Conservation (phyloP, 331 rosid species). For the Acacia pycnantha region DNA sequence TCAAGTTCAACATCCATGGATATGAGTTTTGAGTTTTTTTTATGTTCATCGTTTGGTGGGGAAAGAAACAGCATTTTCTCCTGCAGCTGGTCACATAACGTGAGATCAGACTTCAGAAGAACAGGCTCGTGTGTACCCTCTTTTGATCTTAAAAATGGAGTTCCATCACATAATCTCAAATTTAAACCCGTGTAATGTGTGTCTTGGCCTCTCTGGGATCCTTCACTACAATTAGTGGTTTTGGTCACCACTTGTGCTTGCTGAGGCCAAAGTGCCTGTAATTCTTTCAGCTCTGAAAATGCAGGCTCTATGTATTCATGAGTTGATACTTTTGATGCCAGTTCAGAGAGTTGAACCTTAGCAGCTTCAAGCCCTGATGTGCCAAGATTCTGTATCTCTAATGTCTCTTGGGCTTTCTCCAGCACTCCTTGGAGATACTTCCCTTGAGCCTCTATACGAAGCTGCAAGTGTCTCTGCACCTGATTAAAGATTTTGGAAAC, state of each 20-base stretch:
- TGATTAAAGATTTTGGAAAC: conserved; percentile 32
- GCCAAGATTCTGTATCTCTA: conserved; percentile 62
- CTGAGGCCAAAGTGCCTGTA: conserved; percentile 48
- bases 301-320: conserved; percentile 58
- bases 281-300: conserved; percentile 52
- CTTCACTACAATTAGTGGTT: conserved; percentile 53
- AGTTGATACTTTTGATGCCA: conserved; percentile 68
- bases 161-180: conserved; percentile 32
- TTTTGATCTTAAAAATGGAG: conserved; percentile 29
- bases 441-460: conserved; percentile 89
- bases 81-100: conserved; percentile 34
- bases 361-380: conserved; percentile 72
- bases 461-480: conserved; percentile 91
- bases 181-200: conserved; percentile 30
- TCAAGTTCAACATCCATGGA: conserved; percentile 49
- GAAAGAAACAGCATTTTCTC: conserved; percentile 37
- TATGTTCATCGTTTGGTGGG: conserved; percentile 31
- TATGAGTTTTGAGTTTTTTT: conserved; percentile 38
- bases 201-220: conserved; percentile 50
- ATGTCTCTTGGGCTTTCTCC: conserved; percentile 81
- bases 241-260: conserved; percentile 39
- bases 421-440: conserved; percentile 80
- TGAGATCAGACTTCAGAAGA: conserved; percentile 25
- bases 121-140: conserved; percentile 20
- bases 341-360: conserved; percentile 74